Evolutionary conservation across 225 moss, liverwort and hornwort species (phyloP).

Genomic region (Polytrichum commune): DNA sequence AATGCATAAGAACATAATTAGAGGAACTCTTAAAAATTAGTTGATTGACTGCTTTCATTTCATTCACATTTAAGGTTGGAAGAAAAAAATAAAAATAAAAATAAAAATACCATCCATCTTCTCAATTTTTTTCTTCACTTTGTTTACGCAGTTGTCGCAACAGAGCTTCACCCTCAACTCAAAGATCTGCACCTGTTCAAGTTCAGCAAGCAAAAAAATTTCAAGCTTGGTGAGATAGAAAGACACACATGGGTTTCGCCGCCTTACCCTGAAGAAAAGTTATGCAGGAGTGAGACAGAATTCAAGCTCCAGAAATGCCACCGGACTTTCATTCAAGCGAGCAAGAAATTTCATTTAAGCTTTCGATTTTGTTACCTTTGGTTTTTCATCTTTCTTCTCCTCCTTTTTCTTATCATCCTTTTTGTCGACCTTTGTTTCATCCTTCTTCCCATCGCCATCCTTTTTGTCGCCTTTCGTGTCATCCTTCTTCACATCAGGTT

Average conservation of each 20-base stretch:
- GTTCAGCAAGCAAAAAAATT: too few relatives aligned
- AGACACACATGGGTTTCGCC: too few relatives aligned
- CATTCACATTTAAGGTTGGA: too few relatives aligned
- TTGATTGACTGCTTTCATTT: too few relatives aligned
- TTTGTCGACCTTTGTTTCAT: neutral
- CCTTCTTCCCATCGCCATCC: neutral
- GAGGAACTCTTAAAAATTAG: too few relatives aligned
- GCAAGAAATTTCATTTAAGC: neutral
- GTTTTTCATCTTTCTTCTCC: slow-evolving; percentile 21
- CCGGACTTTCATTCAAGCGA: too few relatives aligned
- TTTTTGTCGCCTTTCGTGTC: slow-evolving; percentile 1
- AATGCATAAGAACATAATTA: too few relatives aligned
- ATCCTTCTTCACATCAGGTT: neutral
- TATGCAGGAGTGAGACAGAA: too few relatives aligned
- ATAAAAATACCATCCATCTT: slow-evolving; percentile 12
- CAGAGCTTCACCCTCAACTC: slow-evolving; percentile 40
- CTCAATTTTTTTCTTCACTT: slow-evolving; percentile 28
- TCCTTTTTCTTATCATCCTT: neutral
- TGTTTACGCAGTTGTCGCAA: slow-evolving; percentile 38
- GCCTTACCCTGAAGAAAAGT: too few relatives aligned
- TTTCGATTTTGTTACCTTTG: slow-evolving; percentile 26
- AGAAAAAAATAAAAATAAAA: too few relatives aligned
- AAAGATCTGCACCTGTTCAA: slow-evolving; percentile 19
- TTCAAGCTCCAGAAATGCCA: too few relatives aligned
- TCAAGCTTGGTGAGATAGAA: too few relatives aligned